Percentiles rank a stretch among this genome's conserved stretches.
These are phyloP conservation scores for Pestalotiopsis sp. DNA, from an alignment of 2,329 filamentous ascomycete genomes.

Conservation along the genomic window DNA sequence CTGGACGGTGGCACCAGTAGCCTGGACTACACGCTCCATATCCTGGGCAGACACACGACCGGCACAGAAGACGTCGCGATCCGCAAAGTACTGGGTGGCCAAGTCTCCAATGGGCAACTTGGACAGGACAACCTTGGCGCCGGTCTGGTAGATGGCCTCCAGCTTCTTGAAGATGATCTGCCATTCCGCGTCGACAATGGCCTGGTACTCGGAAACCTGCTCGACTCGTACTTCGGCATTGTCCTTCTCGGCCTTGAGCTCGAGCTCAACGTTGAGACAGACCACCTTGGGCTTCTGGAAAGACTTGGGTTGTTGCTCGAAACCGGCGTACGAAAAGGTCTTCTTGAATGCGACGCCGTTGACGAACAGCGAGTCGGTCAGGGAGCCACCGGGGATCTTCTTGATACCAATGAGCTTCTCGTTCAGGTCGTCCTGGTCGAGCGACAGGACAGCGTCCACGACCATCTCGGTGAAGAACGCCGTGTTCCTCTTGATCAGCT, in stretches of 20 bases:
- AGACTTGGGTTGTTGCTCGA: conserved; percentile 97
- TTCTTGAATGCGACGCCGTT: conserved; percentile 99
- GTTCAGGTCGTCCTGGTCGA: conserved; percentile 96
- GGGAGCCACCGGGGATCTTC: conserved; percentile 94
- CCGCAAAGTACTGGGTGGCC: conserved; percentile 96
- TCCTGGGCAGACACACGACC: conserved; percentile 90
- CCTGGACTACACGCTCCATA: conserved; percentile 94
- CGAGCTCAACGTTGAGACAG: conserved; percentile 95
- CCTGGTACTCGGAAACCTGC: conserved; percentile 98
- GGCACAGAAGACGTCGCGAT: conserved; percentile 97
- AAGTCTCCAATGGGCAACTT: conserved; percentile 97
- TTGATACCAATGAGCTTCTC: conserved; percentile 98
- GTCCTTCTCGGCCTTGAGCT: conserved; percentile 98
- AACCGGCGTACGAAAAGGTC: conserved; percentile 98
- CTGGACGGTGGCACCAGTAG: conserved; percentile 88
- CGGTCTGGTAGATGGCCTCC: conserved; percentile 89
- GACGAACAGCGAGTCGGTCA: conserved; percentile 95
- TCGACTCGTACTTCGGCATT: conserved; percentile 98
- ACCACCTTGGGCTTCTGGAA: conserved; percentile 96
- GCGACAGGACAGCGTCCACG: conserved; percentile 90
- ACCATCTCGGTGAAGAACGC: conserved; percentile 99
- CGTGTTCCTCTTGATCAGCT: conserved; percentile 96
- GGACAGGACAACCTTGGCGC: conserved; percentile 95
- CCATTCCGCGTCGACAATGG: conserved; percentile 99
- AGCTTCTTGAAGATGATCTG: conserved; percentile 99